phyloP scores from a whole-genome alignment of 2,329 filamentous ascomycete genomes.

The Diaporthe australafricana region DNA sequence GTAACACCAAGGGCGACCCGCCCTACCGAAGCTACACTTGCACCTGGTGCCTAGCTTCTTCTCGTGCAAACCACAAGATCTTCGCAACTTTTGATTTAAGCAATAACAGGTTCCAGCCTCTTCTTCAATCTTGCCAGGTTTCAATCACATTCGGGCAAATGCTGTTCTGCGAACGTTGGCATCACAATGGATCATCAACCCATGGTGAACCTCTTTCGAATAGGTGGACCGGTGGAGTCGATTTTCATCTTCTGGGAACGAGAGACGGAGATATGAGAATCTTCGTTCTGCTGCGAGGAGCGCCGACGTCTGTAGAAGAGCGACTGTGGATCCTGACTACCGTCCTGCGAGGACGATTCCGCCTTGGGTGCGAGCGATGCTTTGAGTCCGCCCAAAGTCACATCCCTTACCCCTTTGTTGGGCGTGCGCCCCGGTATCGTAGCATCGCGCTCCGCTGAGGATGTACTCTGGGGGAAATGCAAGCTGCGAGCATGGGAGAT shows the following conservation, averaged over 20 bases:
- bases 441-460: not conserved
- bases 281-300: slow-evolving; percentile 30
- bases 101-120: not conserved
- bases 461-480: not conserved
- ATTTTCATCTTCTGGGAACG: slow-evolving; percentile 35
- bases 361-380: not conserved
- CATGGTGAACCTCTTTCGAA: not conserved
- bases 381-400: not conserved
- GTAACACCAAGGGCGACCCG: not conserved
- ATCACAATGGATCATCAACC: not conserved
- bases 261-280: slow-evolving; percentile 38
- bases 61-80: not conserved
- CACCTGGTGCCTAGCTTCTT: no score
- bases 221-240: not conserved
- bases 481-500: not conserved
- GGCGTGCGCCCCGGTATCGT: not conserved
- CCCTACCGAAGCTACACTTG: not conserved
- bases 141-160: not conserved
- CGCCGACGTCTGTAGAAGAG: slow-evolving; percentile 32
- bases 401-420: not conserved
- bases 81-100: not conserved
- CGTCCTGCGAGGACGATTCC: not conserved
- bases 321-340: slow-evolving; percentile 11
- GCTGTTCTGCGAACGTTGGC: not conserved
- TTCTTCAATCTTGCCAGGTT: no score